Evolutionary conservation across 2,329 filamentous ascomycete species (phyloP).

Genomic region (Helminthosporium solani): DNA sequence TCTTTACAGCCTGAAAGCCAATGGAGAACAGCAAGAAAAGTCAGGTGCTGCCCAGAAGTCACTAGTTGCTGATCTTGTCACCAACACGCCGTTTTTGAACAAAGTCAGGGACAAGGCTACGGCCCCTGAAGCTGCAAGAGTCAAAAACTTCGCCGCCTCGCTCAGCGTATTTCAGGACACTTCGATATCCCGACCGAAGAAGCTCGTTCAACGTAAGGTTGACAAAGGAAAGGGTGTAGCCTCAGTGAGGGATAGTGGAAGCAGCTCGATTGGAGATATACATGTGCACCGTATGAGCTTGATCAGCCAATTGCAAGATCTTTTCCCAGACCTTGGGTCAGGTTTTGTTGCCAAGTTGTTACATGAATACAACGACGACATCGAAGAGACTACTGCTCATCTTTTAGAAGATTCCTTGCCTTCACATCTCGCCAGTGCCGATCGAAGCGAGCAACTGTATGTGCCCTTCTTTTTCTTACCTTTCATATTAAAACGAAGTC

Average conservation of each 20-base stretch:
- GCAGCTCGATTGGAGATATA: conserved; percentile 50
- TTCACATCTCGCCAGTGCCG: conserved; percentile 61
- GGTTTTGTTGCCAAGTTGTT: conserved; percentile 78
- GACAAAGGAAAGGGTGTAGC: conserved; percentile 65
- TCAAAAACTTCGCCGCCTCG: conserved; percentile 61
- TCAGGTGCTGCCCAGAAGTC: conserved; percentile 51
- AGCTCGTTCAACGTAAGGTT: conserved; percentile 57
- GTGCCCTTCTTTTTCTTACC: conserved; percentile 2
- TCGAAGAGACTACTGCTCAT: conserved; percentile 77
- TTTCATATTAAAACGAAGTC: neutral
- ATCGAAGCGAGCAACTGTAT: conserved; percentile 65
- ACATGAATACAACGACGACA: conserved; percentile 74
- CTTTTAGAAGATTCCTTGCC: conserved; percentile 78
- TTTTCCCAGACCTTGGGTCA: conserved; percentile 84
- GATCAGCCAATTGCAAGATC: conserved; percentile 86
- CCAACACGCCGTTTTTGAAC: conserved; percentile 72
- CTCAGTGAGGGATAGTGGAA: conserved; percentile 36
- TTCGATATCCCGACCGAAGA: conserved; percentile 55
- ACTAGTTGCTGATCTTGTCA: conserved; percentile 79
- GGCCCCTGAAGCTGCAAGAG: conserved; percentile 53
- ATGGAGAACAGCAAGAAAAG: conserved; percentile 62
- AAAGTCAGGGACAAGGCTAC: conserved; percentile 59
- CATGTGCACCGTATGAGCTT: conserved; percentile 82
- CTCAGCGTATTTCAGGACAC: conserved; percentile 59
- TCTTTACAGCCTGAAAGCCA: conserved; percentile 74